Base-by-base conservation (phyloP, 345 rosid species). In the Acer campestre region DNA sequence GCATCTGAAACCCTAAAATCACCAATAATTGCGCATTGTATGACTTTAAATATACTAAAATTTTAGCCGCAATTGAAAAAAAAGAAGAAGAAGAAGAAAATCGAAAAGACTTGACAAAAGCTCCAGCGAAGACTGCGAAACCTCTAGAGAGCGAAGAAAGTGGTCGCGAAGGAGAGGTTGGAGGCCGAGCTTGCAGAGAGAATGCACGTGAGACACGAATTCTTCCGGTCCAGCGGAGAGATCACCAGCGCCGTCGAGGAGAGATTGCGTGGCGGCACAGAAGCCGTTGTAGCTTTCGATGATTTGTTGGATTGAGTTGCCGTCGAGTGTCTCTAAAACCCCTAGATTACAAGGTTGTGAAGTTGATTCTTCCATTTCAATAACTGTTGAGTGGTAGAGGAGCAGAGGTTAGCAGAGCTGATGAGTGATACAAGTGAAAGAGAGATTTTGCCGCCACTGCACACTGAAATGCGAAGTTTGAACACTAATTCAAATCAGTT, bases 131-230 rank as follows among this genome's bases (percentile, higher is more conserved):
- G 40, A 61, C 16, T 7, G 68, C 46, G 35, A 23, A 78, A 93
- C 97, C 98, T 90, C 91, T 4, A 93, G 89, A 58, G 92, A 86
- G 25, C 79, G 80, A 70, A 95, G 92, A 66, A 92, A 92, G 80
- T 89, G 93, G 75, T 93, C 98, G 59, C 82, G 80, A 70, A 85
- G 91, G n/a, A 93, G 91, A 82, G 93, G 84, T 49, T 82, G 84
- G 75, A 95, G 99, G 31, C 92, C 89, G 68, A 89, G 82, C 44
- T 85, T 88, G 88, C 94, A 91, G 73, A 95, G 98, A 69, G 77
- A 35, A 80, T 59, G 90, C 27, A 88, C 88, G 80, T 85, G 85
- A 62, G 90, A 76, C 46, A 83, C 80, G 61, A 95, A 82, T 79
- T 87, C 89, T 79, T 87, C 89, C 38, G 85, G 68, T 25, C 76